Conservation (phyloP, 2,329 filamentous ascomycete genomes). For the Didymella keratinophila region DNA sequence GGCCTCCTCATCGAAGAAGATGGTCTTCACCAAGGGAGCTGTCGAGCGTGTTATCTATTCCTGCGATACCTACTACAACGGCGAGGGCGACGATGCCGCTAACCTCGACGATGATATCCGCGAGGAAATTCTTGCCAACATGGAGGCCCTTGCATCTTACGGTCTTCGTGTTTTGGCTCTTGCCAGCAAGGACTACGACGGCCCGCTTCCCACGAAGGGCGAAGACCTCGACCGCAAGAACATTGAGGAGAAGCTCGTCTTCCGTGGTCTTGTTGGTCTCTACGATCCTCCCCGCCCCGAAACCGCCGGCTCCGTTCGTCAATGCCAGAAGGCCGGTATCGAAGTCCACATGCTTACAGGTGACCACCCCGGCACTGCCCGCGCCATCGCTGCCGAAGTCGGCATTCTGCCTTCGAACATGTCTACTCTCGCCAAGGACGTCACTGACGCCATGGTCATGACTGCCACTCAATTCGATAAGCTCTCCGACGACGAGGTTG, state of each 20-base stretch:
- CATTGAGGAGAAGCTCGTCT: conserved; percentile 72
- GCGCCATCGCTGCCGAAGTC: conserved; percentile 56
- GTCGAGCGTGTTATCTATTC: conserved; percentile 66
- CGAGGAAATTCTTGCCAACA: conserved; percentile 68
- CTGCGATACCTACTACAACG: conserved; percentile 64
- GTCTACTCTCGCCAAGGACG: conserved; percentile 44
- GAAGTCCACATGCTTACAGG: conserved; percentile 59
- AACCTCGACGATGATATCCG: conserved; percentile 62
- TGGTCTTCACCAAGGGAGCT: conserved; percentile 70
- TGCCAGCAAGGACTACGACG: conserved; percentile 59
- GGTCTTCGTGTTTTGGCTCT: conserved; percentile 74
- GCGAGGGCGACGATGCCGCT: conserved; percentile 49
- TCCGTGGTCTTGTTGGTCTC: conserved; percentile 81
- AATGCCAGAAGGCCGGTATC: conserved; percentile 47
- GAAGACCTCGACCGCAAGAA: conserved; percentile 62
- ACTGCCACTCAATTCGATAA: conserved; percentile 53
- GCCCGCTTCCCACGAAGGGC: conserved; percentile 52
- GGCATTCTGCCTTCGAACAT: conserved; percentile 55
- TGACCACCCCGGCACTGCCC: conserved; percentile 55
- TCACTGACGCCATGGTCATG: conserved; percentile 42
- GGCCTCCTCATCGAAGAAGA: conserved; percentile 49
- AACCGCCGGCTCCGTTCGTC: conserved; percentile 64
- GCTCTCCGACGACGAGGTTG: conserved; percentile 53
- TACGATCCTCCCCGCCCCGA: conserved; percentile 86
- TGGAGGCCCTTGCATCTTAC: conserved; percentile 70